phyloP scores from a whole-genome alignment of 495 filamentous ascomycete species.

The Xylaria venustula region DNA sequence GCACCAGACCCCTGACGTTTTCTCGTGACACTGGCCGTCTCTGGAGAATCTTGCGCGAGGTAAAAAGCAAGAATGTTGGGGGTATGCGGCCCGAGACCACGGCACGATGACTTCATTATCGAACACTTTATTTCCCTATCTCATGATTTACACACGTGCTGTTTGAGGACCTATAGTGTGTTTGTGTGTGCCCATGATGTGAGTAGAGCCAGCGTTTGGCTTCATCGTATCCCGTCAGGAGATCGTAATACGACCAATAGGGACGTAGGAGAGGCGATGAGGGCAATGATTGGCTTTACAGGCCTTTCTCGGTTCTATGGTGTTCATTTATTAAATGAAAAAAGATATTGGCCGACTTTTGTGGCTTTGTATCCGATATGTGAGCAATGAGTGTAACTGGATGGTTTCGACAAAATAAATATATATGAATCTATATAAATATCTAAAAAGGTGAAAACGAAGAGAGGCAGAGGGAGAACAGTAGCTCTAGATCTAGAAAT shows the following conservation, averaged over 20 bases:
- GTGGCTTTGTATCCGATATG: too few relatives aligned
- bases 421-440: too few relatives aligned
- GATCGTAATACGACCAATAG: constrained; percentile 6
- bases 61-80: neutral
- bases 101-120: neutral
- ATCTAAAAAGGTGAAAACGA: too few relatives aligned
- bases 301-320: too few relatives aligned
- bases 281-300: neutral
- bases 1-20: neutral
- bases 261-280: neutral
- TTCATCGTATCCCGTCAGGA: neutral
- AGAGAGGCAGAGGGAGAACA: too few relatives aligned
- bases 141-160: neutral
- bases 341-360: too few relatives aligned
- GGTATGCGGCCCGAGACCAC: neutral
- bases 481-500: too few relatives aligned
- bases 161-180: neutral
- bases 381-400: too few relatives aligned
- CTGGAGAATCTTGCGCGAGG: neutral
- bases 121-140: neutral
- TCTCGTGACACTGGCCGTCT: neutral
- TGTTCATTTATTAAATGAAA: too few relatives aligned
- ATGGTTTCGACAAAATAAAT: too few relatives aligned
- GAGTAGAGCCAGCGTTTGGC: neutral
- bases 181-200: neutral